These are phyloP conservation scores for Calonectria hawksworthii DNA, from an alignment of 2,329 filamentous ascomycete species.

Conservation along the genomic window DNA sequence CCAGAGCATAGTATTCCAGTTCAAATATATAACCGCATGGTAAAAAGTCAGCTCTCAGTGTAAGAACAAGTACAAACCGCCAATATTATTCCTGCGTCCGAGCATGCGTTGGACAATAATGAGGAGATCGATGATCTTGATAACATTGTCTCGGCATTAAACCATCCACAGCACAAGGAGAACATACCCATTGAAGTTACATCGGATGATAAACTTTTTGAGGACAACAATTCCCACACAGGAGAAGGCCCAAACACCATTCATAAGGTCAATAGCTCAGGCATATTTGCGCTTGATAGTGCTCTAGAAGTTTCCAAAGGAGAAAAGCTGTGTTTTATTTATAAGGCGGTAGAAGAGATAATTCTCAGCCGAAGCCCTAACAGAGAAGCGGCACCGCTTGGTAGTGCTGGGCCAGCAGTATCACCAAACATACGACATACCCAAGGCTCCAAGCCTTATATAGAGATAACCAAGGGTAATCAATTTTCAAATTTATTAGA, in stretches of 20 bases:
- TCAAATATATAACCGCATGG: slow-evolving; percentile 9
- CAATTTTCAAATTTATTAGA: slow-evolving; percentile 11
- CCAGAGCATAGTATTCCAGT: background rate
- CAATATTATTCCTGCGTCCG: background rate
- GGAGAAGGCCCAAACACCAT: background rate
- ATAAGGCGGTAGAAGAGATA: background rate
- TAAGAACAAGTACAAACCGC: background rate
- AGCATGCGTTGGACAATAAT: background rate
- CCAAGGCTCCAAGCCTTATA: background rate
- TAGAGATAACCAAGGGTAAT: slow-evolving; percentile 2
- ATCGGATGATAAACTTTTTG: background rate
- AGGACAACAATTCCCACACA: background rate
- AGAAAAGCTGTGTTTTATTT: slow-evolving; percentile 12
- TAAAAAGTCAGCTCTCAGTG: background rate
- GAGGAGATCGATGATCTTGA: background rate
- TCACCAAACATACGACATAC: background rate
- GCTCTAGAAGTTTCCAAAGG: background rate
- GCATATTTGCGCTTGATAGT: slow-evolving; percentile 16
- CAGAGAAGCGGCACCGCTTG: too few species aligned
- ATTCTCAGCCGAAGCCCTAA: background rate
- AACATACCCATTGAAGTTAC: background rate
- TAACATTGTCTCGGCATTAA: background rate
- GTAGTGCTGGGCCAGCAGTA: too few species aligned
- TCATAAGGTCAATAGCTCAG: slow-evolving; percentile 8
- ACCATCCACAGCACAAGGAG: background rate